A percentile compares a stretch with the other conserved stretches of the same genome.
phyloP scores from a whole-genome alignment of 2,329 filamentous ascomycete species.

The Pseudocercospora eumusae region DNA sequence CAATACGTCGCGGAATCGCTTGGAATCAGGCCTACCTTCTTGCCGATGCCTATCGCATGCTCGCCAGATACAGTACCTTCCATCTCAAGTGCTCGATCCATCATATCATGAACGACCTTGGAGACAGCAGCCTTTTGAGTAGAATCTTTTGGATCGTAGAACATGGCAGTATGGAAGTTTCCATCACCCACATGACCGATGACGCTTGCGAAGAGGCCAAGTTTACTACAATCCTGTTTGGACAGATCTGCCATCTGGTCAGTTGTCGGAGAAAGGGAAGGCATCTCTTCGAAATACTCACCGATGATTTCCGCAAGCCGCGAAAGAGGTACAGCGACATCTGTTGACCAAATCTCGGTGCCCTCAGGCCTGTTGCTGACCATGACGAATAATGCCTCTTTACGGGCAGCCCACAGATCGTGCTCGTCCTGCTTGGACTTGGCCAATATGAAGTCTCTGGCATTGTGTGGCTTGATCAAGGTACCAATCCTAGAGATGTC shows the following conservation, averaged over 20 bases:
- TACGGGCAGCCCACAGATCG: conserved; percentile 60
- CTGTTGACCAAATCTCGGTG: conserved; percentile 62
- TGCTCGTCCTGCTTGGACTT: conserved; percentile 26
- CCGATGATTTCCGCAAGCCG: conserved; percentile 61
- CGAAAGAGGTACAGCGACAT: conserved; percentile 63
- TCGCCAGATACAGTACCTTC: conserved; percentile 65
- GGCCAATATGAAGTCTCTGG: conserved; percentile 27
- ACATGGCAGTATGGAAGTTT: conserved; percentile 91
- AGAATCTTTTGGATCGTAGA: conserved; percentile 73
- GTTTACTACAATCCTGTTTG: conserved; percentile 83
- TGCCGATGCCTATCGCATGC: conserved; percentile 31
- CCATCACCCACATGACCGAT: conserved; percentile 90
- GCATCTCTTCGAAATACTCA: background rate
- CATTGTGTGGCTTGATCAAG: conserved; percentile 57
- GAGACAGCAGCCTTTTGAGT: conserved; percentile 75
- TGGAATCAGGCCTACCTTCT: conserved; percentile 19
- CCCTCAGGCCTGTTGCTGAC: conserved; percentile 57
- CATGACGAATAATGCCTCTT: conserved; percentile 64
- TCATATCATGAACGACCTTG: conserved; percentile 82
- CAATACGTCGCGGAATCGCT: background rate
- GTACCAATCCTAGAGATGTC: conserved; percentile 69
- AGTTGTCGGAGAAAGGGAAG: background rate
- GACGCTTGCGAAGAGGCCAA: conserved; percentile 84
- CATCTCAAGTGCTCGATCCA: conserved; percentile 86
- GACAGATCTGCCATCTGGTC: conserved; percentile 62